Evolutionary conservation across 1,139 yeast genomes (phyloP), one percentile per base, ranked within the genome.

Genomic region (Yamadazyma jaroonii): DNA sequence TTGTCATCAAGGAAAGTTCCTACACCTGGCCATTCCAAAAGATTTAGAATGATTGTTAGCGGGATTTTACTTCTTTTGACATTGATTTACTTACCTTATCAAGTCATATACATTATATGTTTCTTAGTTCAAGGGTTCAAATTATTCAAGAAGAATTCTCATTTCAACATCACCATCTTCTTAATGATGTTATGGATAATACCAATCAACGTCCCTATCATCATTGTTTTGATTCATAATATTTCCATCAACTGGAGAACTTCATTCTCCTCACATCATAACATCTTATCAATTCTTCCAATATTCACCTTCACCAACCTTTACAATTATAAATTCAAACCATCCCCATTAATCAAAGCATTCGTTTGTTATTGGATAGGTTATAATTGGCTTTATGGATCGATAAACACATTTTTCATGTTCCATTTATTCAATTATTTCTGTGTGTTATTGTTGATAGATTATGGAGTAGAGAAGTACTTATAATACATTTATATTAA

Each of bases 251-350:
- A 71, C 46, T 84, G 92, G 90, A 74, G 67, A 37, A 83, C 89
- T 0, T 85, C 90, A 15, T 84, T 84, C 48, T 77, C 84, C 11
- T 81, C 90, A 0, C 92, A 84, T 54, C 92, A 84, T 54, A 84
- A 84, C 51, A 63, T 82, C 35, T 56, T 84, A 41, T 82, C 89
- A 0, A 74, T 84, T 13, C 56, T 81, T 9, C 90, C 92, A 1
- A 75, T 81, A 1, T 64, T 83, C 10, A 46, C 77, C 7, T 50
- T 81, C 27, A 71, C 74, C 29, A 77, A 36, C 41, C 9, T 29
- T 6, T 12, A 33, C 11, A 49, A 39, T 30, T 54, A 28, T 49
- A 58, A 39, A 27, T 23, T 29, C 10, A 42, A 37, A 20, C 21
- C 40, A n/a, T 37, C 29, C 25, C 35, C 28, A 10, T 36, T 36